phyloP scores from a whole-genome alignment of 148 eudicot genomes.

The Rhododendron henanense region DNA sequence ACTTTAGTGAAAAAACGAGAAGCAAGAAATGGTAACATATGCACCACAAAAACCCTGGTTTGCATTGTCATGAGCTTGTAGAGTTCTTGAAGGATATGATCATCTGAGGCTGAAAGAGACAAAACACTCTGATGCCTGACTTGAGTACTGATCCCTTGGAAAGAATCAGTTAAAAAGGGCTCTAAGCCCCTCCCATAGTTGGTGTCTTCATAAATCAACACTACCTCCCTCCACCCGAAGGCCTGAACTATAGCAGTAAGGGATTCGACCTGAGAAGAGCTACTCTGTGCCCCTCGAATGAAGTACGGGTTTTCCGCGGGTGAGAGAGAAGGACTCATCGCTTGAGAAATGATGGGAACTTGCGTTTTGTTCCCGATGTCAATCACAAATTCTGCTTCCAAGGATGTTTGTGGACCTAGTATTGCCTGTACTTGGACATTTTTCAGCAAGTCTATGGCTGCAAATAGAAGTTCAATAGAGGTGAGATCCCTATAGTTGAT shows the following conservation, averaged over 20 bases:
- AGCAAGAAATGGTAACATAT: constrained; percentile 44
- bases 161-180: constrained; percentile 39
- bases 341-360: constrained; percentile 58
- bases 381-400: constrained; percentile 52
- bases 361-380: constrained; percentile 39
- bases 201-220: constrained; percentile 42
- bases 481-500: background rate
- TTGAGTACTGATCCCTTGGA: constrained; percentile 24
- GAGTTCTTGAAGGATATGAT: constrained; percentile 44
- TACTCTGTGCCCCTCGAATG: constrained; percentile 39
- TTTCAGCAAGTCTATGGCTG: constrained; percentile 55
- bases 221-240: constrained; percentile 60
- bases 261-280: constrained; percentile 46
- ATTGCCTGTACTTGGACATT: constrained; percentile 55
- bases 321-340: constrained; percentile 55
- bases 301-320: constrained; percentile 47
- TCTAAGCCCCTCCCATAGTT: constrained; percentile 45
- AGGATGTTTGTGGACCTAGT: constrained; percentile 54
- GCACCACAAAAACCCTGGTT: constrained; percentile 65
- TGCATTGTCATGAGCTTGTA: constrained; percentile 45
- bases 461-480: background rate
- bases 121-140: constrained; percentile 35
- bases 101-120: constrained; percentile 40
- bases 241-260: constrained; percentile 48
- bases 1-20: constrained; percentile 45